Percentiles rank a stretch among this genome's conserved stretches.
phyloP scores from a whole-genome alignment of 2,329 filamentous ascomycete genomes.

The Apiospora pterosperma region DNA sequence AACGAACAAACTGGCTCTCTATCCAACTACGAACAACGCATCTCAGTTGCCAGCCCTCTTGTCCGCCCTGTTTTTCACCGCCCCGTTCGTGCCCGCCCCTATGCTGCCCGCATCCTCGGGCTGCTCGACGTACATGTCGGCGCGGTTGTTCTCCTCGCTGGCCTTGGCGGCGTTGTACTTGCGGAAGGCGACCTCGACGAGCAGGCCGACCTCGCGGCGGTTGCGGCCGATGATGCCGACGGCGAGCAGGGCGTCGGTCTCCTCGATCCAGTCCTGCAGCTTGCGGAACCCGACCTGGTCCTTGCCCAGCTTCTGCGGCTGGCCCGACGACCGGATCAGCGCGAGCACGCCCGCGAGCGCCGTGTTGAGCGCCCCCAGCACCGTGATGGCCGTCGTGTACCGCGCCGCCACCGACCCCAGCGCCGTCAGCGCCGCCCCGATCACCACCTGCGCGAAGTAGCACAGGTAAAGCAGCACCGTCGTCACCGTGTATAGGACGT shows the following conservation, averaged over 20 bases:
- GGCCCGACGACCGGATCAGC: slow-evolving; percentile 47
- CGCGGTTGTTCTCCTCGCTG: slow-evolving; percentile 37
- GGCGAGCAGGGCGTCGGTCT: slow-evolving; percentile 43
- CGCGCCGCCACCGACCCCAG: slow-evolving; percentile 42
- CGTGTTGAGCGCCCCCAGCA: slow-evolving; percentile 61
- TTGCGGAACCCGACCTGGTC: slow-evolving; percentile 43
- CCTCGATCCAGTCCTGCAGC: slow-evolving; percentile 52
- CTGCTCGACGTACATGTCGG: slow-evolving; percentile 33
- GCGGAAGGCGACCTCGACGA: slow-evolving; percentile 39
- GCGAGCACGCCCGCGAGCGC: slow-evolving; percentile 60
- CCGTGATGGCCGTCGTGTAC: slow-evolving; percentile 49
- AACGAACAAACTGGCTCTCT: too few species aligned
- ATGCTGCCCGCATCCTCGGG: background rate
- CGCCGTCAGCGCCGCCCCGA: slow-evolving; percentile 44
- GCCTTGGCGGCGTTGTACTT: slow-evolving; percentile 41
- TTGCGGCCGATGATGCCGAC: slow-evolving; percentile 39
- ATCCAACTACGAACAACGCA: too few species aligned
- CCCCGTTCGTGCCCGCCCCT: background rate
- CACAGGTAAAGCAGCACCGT: slow-evolving; percentile 36
- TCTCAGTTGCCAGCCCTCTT: too few species aligned
- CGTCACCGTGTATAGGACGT: slow-evolving; percentile 30
- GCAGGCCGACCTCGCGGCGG: slow-evolving; percentile 36
- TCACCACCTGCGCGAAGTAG: slow-evolving; percentile 43
- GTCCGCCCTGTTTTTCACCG: background rate
- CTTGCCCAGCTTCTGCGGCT: slow-evolving; percentile 43